A percentile compares a stretch with the other conserved stretches of the same genome.
Evolutionary conservation across 2,329 filamentous ascomycete species (phyloP).

Genomic region (Epichloe aotearoae): DNA sequence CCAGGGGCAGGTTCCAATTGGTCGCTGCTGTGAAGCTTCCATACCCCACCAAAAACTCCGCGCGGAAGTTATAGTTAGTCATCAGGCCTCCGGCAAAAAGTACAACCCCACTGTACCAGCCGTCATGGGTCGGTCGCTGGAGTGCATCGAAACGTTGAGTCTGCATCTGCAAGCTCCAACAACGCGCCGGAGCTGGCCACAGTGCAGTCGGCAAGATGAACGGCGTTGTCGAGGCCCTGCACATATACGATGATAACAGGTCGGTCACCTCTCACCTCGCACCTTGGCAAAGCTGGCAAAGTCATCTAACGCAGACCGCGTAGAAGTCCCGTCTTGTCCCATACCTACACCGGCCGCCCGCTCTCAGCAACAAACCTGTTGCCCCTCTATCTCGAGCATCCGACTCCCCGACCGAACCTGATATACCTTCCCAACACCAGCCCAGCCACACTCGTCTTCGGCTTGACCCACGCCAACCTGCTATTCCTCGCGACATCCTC

Average conservation of each 20-base stretch:
- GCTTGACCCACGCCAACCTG: constrained; percentile 72
- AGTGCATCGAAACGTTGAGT: background rate
- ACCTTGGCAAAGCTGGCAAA: background rate
- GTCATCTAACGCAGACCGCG: constrained; percentile 11
- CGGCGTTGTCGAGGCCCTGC: constrained; percentile 84
- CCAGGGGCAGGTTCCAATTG: too few species aligned
- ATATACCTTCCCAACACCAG: constrained; percentile 72
- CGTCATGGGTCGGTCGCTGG: too few species aligned
- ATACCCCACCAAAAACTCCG: background rate
- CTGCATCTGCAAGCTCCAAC: background rate
- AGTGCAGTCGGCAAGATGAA: constrained; percentile 45
- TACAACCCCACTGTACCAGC: too few species aligned
- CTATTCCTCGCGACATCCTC: constrained; percentile 78
- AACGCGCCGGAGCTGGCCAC: constrained; percentile 1
- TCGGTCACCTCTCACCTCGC: constrained; percentile 26
- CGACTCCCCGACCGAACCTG: constrained; percentile 68
- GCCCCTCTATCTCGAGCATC: constrained; percentile 74
- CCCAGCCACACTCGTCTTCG: constrained; percentile 81
- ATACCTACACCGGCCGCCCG: constrained; percentile 74
- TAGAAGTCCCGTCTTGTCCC: constrained; percentile 75
- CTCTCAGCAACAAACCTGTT: constrained; percentile 64
- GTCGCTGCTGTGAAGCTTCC: background rate
- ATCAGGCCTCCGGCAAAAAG: too few species aligned
- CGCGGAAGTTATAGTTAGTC: too few species aligned
- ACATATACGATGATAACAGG: constrained; percentile 96